phyloP scores from a whole-genome alignment of 1,284 basidiomycete species.

The Ceratobasidium sp. region DNA sequence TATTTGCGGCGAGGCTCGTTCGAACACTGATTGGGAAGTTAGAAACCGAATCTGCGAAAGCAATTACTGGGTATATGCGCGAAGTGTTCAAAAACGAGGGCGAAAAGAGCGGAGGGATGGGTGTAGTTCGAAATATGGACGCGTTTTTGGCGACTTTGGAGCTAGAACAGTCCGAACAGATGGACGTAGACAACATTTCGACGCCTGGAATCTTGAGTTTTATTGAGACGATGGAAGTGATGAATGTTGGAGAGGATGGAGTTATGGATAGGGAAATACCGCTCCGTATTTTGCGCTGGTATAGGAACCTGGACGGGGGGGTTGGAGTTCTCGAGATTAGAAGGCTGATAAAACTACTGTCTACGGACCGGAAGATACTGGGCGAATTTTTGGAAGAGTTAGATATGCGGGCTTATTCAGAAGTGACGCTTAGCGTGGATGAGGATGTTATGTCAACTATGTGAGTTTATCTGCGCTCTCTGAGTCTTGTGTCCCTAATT shows the following conservation, averaged over 20 bases:
- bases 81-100: conserved; percentile 21
- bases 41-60: conserved; percentile 4
- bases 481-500: neutral
- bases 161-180: neutral
- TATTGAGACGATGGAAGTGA: neutral
- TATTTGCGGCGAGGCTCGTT: conserved; percentile 20
- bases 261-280: neutral
- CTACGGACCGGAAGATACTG: neutral
- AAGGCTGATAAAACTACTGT: neutral
- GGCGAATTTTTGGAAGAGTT: conserved; percentile 21
- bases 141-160: conserved; percentile 27
- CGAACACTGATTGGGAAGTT: conserved; percentile 22
- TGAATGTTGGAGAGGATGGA: neutral
- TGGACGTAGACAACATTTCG: conserved; percentile 9
- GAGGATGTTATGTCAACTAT: neutral
- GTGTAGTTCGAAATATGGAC: neutral
- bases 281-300: neutral
- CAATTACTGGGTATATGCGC: conserved; percentile 30
- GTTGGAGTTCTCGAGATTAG: conserved; percentile 4
- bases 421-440: neutral
- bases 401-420: neutral
- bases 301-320: neutral
- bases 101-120: neutral
- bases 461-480: conserved; percentile 2
- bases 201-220: neutral